These are phyloP conservation scores for Plantago lanceolata DNA, from an alignment of 305 asterid genomes.

Conservation along the genomic window DNA sequence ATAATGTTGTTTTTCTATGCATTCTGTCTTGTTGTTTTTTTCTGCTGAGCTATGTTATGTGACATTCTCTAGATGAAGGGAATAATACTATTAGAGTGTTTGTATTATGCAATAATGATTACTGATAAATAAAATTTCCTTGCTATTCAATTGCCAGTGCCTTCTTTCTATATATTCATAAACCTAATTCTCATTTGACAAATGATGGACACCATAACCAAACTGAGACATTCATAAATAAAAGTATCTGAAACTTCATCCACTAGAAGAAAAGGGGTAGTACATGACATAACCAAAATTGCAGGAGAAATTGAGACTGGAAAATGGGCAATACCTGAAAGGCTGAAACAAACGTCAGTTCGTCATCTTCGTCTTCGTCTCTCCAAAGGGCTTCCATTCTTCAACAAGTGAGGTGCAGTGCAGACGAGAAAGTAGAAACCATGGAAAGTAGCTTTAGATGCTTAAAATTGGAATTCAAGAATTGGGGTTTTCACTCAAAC, in stretches of 20 bases:
- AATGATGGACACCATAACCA: background rate
- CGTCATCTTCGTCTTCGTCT: background rate
- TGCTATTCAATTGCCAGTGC: background rate
- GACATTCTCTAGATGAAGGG: background rate
- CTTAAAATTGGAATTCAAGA: no score
- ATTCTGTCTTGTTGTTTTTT: constrained; percentile 3
- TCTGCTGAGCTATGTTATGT: background rate
- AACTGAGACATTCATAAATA: no score
- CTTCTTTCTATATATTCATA: background rate
- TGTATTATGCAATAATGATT: background rate
- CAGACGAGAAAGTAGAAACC: no score
- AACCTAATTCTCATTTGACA: background rate
- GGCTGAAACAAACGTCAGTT: background rate
- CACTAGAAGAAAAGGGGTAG: background rate
- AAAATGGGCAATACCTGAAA: background rate
- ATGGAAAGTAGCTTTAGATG: no score
- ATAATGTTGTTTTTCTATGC: background rate
- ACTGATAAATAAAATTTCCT: background rate
- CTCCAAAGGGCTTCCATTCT: background rate
- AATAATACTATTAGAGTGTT: background rate
- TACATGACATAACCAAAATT: background rate
- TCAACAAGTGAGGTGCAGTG: no score
- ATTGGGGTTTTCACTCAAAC: no score
- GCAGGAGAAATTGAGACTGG: background rate
- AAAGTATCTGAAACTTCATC: background rate